A percentile compares a stretch with the other conserved stretches of the same genome.
Conservation (phyloP, 2,329 filamentous ascomycete genomes). For the Tolypocladium pustulatum region DNA sequence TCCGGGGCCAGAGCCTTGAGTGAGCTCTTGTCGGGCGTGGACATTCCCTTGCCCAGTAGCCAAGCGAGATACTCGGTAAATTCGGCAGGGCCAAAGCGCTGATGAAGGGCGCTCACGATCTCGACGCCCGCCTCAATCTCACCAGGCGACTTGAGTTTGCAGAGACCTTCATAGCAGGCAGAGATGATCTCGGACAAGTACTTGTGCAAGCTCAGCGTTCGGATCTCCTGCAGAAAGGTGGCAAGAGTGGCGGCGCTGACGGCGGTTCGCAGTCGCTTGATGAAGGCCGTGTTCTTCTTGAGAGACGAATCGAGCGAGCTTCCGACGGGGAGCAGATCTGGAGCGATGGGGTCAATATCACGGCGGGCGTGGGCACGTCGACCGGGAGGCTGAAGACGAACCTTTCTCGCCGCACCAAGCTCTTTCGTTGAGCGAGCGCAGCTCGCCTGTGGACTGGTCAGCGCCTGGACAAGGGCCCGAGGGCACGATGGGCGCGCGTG, state of each 20-base stretch:
- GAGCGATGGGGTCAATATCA: constrained; percentile 6
- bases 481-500: background rate
- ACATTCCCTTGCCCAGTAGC: constrained; percentile 83
- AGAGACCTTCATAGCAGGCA: constrained; percentile 88
- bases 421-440: constrained; percentile 77
- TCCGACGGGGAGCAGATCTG: constrained; percentile 65
- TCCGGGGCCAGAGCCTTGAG: constrained; percentile 73
- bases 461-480: background rate
- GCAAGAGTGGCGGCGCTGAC: constrained; percentile 68
- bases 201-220: constrained; percentile 83
- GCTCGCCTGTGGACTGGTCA: constrained; percentile 53
- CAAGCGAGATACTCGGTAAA: constrained; percentile 90
- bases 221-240: constrained; percentile 84
- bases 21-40: constrained; percentile 75
- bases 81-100: constrained; percentile 81
- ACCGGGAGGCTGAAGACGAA: constrained; percentile 26
- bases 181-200: constrained; percentile 96
- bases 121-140: constrained; percentile 89
- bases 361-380: constrained; percentile 1
- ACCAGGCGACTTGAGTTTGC: constrained; percentile 80
- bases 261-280: constrained; percentile 87
- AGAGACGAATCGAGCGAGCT: constrained; percentile 83
- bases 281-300: constrained; percentile 98
- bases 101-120: constrained; percentile 88
- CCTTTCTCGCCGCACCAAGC: constrained; percentile 86